Base-by-base conservation (phyloP, 2,329 filamentous ascomycete genomes). In the Alternaria hordeiaustralica region DNA sequence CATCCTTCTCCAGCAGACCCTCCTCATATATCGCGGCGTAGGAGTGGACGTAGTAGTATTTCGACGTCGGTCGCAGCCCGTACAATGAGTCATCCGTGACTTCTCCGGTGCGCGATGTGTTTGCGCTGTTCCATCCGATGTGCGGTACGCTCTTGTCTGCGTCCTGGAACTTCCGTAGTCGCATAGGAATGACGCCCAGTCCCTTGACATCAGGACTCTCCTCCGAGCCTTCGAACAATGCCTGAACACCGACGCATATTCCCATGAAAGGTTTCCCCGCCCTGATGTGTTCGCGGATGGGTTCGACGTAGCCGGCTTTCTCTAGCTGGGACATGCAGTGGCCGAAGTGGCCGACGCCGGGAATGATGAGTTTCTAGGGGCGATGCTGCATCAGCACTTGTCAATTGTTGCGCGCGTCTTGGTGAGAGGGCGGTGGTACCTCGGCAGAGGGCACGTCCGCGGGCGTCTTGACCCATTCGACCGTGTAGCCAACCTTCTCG, bases 31-130 rank as follows among this genome's bases (percentile, higher is more conserved):
- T 90, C 25, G 89, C 90, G 61, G 94, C 94, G 82, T 96, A 99
- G 3, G 93, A 94, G 85, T 99, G 96, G 60, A 99, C 95, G 78
- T 99, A 99, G 83, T 99, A 99, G 85, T 99, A 99, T 81, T 98
- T 99, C 77, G 92, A 97, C 57, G 87, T 86, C 1, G 92, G 90
- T 26, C 87, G 85, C 58, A 99, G 82, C 61, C 92, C 94, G 79
- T 95, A 97, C 61, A 98, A 87, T 70, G 85, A 87, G 66, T 87
- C 82, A 18, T 82, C 76, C 4, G 74, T 65, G 71, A 76, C 65
- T 58, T 78, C 64, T 79, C 83, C 64, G 73, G 82, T 69, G 64
- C 80, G 72, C 66, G 81, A 78, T 1, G 90, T 89, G 72, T 90
- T 90, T 47, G 96, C 96, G 71, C 90, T 94, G 82, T 99, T 99